A percentile compares a stretch with the other conserved stretches of the same genome.
Conservation (phyloP, 2,329 filamentous ascomycete species). For the Hymenoscyphus linearis region DNA sequence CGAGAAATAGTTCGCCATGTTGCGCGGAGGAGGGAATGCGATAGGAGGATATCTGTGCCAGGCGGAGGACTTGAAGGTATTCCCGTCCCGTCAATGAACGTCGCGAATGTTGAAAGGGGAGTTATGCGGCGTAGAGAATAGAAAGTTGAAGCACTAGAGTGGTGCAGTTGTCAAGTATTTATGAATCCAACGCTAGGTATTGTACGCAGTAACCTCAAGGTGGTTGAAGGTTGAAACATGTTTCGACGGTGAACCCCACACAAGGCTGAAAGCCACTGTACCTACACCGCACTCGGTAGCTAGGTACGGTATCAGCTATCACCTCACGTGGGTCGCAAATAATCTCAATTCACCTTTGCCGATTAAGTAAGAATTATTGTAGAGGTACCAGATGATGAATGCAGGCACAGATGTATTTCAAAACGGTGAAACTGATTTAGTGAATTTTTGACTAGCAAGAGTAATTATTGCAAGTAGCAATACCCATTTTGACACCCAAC, state of each 20-base stretch:
- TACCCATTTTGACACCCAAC: not conserved
- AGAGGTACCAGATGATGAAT: no score
- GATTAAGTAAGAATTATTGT: no score
- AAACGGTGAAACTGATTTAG: not conserved
- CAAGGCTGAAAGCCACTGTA: not conserved
- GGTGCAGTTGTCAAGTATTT: not conserved
- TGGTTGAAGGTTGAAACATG: not conserved
- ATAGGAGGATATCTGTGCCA: not conserved
- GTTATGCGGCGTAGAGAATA: not conserved
- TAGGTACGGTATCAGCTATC: no score
- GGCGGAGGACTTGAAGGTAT: not conserved
- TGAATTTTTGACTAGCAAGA: not conserved
- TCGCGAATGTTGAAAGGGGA: no score
- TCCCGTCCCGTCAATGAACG: no score
- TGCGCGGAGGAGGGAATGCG: conserved; percentile 17
- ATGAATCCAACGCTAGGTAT: not conserved
- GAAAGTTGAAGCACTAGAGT: no score
- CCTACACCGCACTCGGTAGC: no score
- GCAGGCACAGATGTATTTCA: no score
- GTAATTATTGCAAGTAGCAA: not conserved
- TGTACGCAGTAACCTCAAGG: no score
- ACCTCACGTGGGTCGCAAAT: no score
- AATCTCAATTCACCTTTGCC: no score
- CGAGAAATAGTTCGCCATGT: conserved; percentile 67
- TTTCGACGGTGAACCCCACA: not conserved